Evolutionary conservation across 2,329 filamentous ascomycete species (phyloP), one percentile per base, ranked within the genome.

Genomic region (Aspergillus oerlinghausenensis): DNA sequence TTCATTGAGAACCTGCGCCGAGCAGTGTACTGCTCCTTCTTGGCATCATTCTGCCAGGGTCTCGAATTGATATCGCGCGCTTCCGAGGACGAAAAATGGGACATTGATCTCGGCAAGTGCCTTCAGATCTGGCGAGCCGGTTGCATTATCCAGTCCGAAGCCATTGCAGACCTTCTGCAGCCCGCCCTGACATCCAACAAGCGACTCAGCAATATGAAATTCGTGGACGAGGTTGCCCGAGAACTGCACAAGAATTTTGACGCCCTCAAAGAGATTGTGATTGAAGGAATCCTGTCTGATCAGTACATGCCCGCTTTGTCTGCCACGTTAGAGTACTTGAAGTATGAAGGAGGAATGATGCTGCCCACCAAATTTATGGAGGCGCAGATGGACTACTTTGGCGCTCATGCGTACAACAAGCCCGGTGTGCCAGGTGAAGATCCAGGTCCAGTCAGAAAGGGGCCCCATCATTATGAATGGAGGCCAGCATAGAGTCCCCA

Each of bases 301-400:
- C 79, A 84, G 43, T 80, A 84, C 51, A 75, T 86, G 2, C 86
- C 86, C 0, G 79, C 82, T 1, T 69, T 90, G 50, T 81, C 81
- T 38, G 81, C 85, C 1, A 86, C 79, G 1, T 66, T 90, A 53
- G 87, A 89, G 62, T 89, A 87, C 64, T 73, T 86, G 63, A 89
- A 90, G 71, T 86, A 86, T 53, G 79, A 79, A 28, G 82, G 79
- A 1, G 82, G 81, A 17, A 82, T 80, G 3, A 79, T 81, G 57
- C 69, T 90, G 32, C 87, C 87, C 0, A 88, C 86, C 3, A 80
- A 82, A 55, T 89, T 90, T 66, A 86, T 87, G 74, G 86, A 89
- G 71, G 86, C 86, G 0, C 81, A 90, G 73, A 73, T 90, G 68
- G 86, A 89, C 66, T 88, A 85, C 65, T 90, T 90, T 67, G 87